Evolutionary conservation across 2,329 filamentous ascomycete genomes (phyloP), one percentile per base, ranked within the genome.

Genomic region (Zymoseptoria pseudotritici): DNA sequence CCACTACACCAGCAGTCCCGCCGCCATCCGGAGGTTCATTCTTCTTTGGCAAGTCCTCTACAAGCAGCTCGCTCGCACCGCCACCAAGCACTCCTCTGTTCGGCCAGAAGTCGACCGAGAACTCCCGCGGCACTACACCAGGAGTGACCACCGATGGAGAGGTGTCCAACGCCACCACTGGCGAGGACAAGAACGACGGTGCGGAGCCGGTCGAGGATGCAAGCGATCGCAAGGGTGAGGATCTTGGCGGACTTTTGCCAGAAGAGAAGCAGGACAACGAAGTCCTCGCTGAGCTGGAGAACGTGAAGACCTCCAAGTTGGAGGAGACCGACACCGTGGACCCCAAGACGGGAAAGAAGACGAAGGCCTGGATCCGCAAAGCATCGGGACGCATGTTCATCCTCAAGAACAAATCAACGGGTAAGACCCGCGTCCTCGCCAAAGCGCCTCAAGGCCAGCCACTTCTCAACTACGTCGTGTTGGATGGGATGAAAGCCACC

Each of bases 361-460:
- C 80, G 67, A 83, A 78, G 56, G 79, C 81, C 1, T 95, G 89
- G 89, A 77, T 80, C 29, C 85, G 82, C 0, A 83, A 87, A 71
- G 90, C 90, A 52, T 78, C 90, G 7, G 91, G 91, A 0, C 82
- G 84, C 10, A 76, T 92, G 56, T 86, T 88, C 49, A 72, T 96
- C 13, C 78, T 95, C 62, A 87, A 88, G 74, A 82, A 93, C 76
- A 88, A 89, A 72, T 80, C 81, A 17, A 89, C 85, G 0, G 84
- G 83, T 20, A 80, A 82, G 26, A 82, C 86, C 3, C 84, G 90
- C 50, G 77, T 94, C 53, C 76, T 95, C 20, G 76, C 92, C 63
- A 85, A 90, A 55, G 84, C 84, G n/a, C 63, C 61, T 49, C 53
- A 63, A 29, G 59, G 59, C 49, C 58, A 59, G 52, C 53, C 59